phyloP scores from a whole-genome alignment of 768 basidiomycete genomes.

The Suillus weaverae region DNA sequence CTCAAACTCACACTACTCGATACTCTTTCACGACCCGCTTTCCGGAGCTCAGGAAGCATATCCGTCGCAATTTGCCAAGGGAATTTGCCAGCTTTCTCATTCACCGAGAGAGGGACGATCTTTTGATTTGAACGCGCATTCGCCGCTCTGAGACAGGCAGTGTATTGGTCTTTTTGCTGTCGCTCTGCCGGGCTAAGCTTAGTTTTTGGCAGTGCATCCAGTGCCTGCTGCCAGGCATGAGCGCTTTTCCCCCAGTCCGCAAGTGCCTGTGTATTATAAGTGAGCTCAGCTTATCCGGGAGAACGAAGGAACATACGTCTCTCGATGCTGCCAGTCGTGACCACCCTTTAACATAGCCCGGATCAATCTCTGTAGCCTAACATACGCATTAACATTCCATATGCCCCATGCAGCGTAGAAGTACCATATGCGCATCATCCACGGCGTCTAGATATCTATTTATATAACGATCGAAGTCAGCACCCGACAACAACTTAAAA shows the following conservation, averaged over 20 bases:
- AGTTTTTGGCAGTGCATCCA: conserved; percentile 30
- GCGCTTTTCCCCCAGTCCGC: conserved; percentile 12
- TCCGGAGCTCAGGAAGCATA: conserved; percentile 9
- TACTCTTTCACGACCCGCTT: background rate
- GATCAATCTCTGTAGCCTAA: conserved; percentile 41
- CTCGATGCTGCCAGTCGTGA: conserved; percentile 38
- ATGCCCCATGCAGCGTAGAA: background rate
- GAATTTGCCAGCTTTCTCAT: background rate
- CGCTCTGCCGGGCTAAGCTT: conserved; percentile 32
- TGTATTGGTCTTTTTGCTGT: conserved; percentile 38
- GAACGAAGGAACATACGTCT: conserved; percentile 19
- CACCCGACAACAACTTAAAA: background rate
- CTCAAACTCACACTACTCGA: conserved; percentile 11
- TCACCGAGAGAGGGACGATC: background rate
- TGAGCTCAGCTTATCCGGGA: background rate
- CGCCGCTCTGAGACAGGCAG: conserved; percentile 22
- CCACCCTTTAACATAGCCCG: conserved; percentile 44
- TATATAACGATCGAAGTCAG: background rate
- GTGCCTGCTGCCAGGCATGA: conserved; percentile 27
- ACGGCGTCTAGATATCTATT: conserved; percentile 10
- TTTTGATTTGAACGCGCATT: conserved; percentile 19
- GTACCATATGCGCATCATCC: conserved; percentile 6
- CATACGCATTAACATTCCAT: background rate
- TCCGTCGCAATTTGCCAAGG: conserved; percentile 13
- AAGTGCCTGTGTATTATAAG: conserved; percentile 8